Evolutionary conservation across 1,284 basidiomycete genomes (phyloP).

Genomic region (Leccinum holopus): DNA sequence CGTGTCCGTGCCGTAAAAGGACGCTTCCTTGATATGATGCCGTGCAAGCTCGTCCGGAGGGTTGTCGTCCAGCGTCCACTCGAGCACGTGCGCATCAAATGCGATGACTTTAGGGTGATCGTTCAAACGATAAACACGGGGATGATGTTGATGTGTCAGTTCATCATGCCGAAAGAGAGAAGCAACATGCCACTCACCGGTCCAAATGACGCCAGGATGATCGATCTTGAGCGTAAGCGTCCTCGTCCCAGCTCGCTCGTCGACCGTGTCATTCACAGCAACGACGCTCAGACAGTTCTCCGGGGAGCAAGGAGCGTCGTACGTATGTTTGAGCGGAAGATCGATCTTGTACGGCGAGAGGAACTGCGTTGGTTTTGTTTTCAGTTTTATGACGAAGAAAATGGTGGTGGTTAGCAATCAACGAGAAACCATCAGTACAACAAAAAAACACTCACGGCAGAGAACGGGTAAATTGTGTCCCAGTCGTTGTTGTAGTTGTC

Average conservation of each 20-base stretch:
- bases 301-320: conserved; percentile 52
- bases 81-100: conserved; percentile 88
- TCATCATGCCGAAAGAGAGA: background rate
- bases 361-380: conserved; percentile 49
- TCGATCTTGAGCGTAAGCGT: conserved; percentile 69
- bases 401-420: conserved; percentile 6
- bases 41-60: conserved; percentile 73
- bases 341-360: conserved; percentile 75
- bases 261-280: conserved; percentile 59
- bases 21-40: conserved; percentile 91
- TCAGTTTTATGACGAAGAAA: background rate
- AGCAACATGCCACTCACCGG: conserved; percentile 46
- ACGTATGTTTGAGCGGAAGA: conserved; percentile 51
- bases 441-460: conserved; percentile 48
- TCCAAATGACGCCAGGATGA: conserved; percentile 90
- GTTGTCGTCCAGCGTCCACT: conserved; percentile 80
- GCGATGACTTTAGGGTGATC: conserved; percentile 62
- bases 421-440: background rate
- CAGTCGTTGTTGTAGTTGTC: conserved; percentile 75
- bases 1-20: conserved; percentile 72
- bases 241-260: conserved; percentile 63
- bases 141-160: background rate
- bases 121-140: background rate
- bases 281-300: conserved; percentile 55
- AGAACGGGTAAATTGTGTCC: conserved; percentile 88